Percentiles rank a stretch among this genome's conserved stretches.
These are phyloP conservation scores for Cardamine occulta DNA, from an alignment of 345 rosid species.

Conservation along the genomic window DNA sequence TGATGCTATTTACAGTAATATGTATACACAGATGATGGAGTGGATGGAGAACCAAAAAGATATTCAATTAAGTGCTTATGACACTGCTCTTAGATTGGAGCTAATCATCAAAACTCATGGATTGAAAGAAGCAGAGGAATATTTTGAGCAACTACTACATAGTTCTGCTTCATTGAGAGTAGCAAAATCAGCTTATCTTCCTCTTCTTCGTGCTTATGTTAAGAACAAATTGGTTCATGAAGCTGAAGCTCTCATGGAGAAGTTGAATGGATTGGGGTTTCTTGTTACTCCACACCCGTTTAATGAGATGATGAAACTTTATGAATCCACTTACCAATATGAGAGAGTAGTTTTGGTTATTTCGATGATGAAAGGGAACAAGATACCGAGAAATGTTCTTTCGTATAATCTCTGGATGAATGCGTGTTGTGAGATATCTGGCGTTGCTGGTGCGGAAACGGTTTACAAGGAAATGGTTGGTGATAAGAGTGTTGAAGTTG, in stretches of 20 bases:
- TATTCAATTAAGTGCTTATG: constrained; percentile 36
- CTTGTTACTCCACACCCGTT: constrained; percentile 57
- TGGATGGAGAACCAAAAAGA: constrained; percentile 56
- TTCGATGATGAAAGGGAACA: constrained; percentile 55
- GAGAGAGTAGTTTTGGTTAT: constrained; percentile 60
- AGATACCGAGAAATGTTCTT: constrained; percentile 55
- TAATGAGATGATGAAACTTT: constrained; percentile 76
- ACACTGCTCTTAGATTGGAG: constrained; percentile 51
- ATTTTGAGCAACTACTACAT: constrained; percentile 40
- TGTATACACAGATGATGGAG: constrained; percentile 47
- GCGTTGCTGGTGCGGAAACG: constrained; percentile 45
- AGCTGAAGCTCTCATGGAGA: constrained; percentile 61
- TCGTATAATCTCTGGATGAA: constrained; percentile 75
- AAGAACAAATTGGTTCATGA: constrained; percentile 46
- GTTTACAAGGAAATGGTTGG: constrained; percentile 56
- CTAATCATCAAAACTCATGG: constrained; percentile 50
- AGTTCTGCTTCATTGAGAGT: constrained; percentile 20
- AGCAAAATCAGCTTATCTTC: constrained; percentile 51
- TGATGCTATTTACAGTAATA: not conserved
- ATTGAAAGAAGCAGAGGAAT: constrained; percentile 54
- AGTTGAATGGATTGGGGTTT: constrained; percentile 52
- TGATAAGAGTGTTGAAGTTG: constrained; percentile 55
- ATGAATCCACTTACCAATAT: constrained; percentile 44
- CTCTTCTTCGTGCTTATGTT: constrained; percentile 60
- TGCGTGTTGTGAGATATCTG: constrained; percentile 43